Evolutionary conservation across 139 green algal species (phyloP).

Genomic region (Ettlia oleoabundans): DNA sequence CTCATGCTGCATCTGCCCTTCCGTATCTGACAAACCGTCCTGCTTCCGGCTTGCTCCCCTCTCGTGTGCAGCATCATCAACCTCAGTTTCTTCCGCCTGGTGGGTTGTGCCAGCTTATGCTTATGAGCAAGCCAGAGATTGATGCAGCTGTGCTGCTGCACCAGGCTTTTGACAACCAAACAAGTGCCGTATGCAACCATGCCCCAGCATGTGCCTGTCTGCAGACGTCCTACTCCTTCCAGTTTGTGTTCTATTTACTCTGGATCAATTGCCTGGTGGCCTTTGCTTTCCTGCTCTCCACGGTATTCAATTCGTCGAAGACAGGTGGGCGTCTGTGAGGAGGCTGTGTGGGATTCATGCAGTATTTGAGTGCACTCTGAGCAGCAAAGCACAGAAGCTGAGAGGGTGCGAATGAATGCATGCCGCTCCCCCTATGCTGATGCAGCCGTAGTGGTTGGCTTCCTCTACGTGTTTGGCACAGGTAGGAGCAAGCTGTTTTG

Average conservation of each 20-base stretch:
- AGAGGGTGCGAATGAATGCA: too few relatives aligned
- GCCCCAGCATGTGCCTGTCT: too few relatives aligned
- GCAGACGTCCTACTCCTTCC: conserved; percentile 68
- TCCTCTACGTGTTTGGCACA: conserved; percentile 83
- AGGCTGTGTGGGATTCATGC: background rate
- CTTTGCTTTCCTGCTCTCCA: conserved; percentile 82
- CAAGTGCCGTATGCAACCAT: too few relatives aligned
- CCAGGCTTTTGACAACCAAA: too few relatives aligned
- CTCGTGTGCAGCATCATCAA: conserved; percentile 59
- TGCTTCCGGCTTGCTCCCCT: too few relatives aligned
- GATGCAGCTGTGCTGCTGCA: too few relatives aligned
- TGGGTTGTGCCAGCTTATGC: too few relatives aligned
- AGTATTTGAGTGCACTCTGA: background rate
- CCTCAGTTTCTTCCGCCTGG: conserved; percentile 88
- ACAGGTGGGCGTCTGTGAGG: conserved; percentile 47
- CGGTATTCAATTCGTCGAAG: conserved; percentile 70
- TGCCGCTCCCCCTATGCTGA: background rate
- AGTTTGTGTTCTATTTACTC: conserved; percentile 88
- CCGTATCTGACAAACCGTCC: too few relatives aligned
- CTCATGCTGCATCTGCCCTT: too few relatives aligned
- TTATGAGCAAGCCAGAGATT: too few relatives aligned
- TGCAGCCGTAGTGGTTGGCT: conserved; percentile 65
- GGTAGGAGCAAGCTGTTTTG: too few relatives aligned
- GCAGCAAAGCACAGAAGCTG: background rate
- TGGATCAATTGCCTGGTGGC: conserved; percentile 88